Evolutionary conservation across 441 rosid genomes (phyloP).

Genomic region (Bocquillonia castaneifolia): DNA sequence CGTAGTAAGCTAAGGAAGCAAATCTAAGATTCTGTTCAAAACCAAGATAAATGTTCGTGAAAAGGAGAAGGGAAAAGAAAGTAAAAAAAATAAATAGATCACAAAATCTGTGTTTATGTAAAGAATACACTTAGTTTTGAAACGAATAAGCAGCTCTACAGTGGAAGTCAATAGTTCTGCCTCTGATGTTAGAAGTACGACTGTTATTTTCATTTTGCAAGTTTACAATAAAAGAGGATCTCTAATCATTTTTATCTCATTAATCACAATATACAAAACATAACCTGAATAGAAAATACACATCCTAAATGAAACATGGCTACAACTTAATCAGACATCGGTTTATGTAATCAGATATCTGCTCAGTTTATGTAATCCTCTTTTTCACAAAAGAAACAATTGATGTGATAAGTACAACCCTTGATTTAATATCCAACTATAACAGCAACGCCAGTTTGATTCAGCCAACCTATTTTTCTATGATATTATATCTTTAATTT

Average conservation of each 20-base stretch:
- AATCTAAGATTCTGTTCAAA: background rate
- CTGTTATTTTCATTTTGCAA: background rate
- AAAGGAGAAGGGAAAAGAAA: no score
- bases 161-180: background rate
- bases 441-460: background rate
- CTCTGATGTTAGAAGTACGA: background rate
- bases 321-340: no score
- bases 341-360: background rate
- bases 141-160: background rate
- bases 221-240: background rate
- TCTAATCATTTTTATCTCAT: background rate
- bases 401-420: background rate
- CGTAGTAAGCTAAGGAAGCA: conserved; percentile 2
- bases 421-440: background rate
- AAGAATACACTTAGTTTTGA: background rate
- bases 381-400: no score
- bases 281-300: background rate
- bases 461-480: background rate
- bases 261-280: background rate
- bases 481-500: background rate
- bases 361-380: background rate
- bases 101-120: background rate
- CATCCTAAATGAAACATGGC: background rate
- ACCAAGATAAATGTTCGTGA: background rate
- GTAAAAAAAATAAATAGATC: no score